Evolutionary conservation across 495 filamentous ascomycete species (phyloP), one percentile per base, ranked within the genome.

Genomic region (Daldinia childiae): DNA sequence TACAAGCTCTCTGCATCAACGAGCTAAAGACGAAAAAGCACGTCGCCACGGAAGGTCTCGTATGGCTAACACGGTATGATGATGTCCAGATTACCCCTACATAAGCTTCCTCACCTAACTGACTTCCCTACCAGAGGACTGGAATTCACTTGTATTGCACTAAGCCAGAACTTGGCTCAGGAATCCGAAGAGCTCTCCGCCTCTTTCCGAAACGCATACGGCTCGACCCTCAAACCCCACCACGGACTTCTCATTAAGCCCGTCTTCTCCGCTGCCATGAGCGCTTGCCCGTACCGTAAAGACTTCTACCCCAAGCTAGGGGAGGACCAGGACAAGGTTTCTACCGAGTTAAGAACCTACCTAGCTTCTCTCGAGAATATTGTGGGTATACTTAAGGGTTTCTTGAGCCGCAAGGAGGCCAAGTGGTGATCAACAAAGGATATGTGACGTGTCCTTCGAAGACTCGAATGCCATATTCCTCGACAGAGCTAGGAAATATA

Each of bases 281-380:
- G 87, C 67, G 94, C 93, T 8, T 94, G 91, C 72, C 95, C 96
- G 2, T 97, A 97, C 85, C 89, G 94, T 45, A 92, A 91, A 69
- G 90, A 92, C 75, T 98, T 98, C 77, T 97, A 97, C 76, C 76
- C 74, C 55, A 98, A 97, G 86, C 82, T 98, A 26, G 95, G 92
- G 14, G 81, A 82, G 6, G 87, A 94, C 73, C 73, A 86, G 71
- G 82, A 76, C 34, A 86, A 89, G 79, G 89, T 96, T 56, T 59
- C 83, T 15, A 77, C 76, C 24, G 85, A 90, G 72, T 72, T 97
- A 75, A 79, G 81, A 71, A 79, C 83, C 70, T 97, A 94, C 86
- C 85, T 98, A 55, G 83, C 73, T 12, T 89, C 91, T 51, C 80
- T 99, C 66, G 89, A 95, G 84, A 86, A 89, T 80, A 84, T 91